These are phyloP conservation scores for Tylopilus sp. DNA, from an alignment of 768 basidiomycete species.

Conservation along the genomic window DNA sequence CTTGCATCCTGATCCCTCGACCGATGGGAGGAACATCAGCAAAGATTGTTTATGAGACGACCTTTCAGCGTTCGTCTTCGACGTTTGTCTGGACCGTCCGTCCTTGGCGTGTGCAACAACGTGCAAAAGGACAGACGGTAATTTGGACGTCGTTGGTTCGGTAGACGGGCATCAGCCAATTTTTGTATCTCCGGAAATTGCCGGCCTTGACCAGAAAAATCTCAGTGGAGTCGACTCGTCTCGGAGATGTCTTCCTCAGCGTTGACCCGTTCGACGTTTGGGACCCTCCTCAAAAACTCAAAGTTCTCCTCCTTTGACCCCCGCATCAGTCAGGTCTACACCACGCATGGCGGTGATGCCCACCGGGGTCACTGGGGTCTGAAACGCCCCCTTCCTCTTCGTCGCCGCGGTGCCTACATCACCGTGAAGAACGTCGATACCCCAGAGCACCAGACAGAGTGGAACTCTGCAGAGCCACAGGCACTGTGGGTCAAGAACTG, in stretches of 20 bases:
- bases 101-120: conserved; percentile 41
- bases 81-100: conserved; percentile 89
- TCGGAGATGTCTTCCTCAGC: conserved; percentile 20
- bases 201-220: conserved; percentile 14
- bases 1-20: conserved; percentile 88
- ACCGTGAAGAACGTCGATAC: conserved; percentile 69
- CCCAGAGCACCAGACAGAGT: conserved; percentile 72
- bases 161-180: not conserved
- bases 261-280: conserved; percentile 63
- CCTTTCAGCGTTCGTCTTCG: conserved; percentile 51
- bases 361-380: conserved; percentile 82
- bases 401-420: conserved; percentile 61
- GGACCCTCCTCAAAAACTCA: conserved; percentile 73
- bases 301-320: conserved; percentile 82
- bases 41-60: conserved; percentile 87
- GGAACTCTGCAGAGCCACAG: conserved; percentile 64
- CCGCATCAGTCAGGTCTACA: conserved; percentile 72
- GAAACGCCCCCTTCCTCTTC: conserved; percentile 74
- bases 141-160: conserved; percentile 71
- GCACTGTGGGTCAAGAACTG: conserved; percentile 65
- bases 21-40: conserved; percentile 87
- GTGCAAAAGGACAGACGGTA: conserved; percentile 63
- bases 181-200: conserved; percentile 36
- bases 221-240: not conserved
- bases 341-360: conserved; percentile 63